These are phyloP conservation scores for Gymnopilus junonius DNA, from an alignment of 768 basidiomycete genomes.

Conservation along the genomic window DNA sequence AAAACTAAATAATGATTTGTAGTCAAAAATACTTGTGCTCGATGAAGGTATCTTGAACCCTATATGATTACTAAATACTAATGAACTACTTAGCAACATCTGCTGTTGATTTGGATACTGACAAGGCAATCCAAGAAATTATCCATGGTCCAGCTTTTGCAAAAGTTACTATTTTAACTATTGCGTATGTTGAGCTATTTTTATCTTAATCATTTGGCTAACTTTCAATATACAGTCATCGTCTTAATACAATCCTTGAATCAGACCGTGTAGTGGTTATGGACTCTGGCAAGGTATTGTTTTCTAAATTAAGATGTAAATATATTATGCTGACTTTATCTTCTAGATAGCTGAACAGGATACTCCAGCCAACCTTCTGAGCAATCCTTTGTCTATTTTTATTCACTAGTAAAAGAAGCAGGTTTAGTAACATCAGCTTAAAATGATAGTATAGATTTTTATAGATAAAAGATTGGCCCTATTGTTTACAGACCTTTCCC, in stretches of 20 bases:
- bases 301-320: background rate
- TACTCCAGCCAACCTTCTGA: slow-evolving; percentile 64
- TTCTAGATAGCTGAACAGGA: slow-evolving; percentile 79
- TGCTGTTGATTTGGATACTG: slow-evolving; percentile 90
- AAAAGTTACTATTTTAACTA: slow-evolving; percentile 83
- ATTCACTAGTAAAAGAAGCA: slow-evolving; percentile 67
- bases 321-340: background rate
- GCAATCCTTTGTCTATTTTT: slow-evolving; percentile 61
- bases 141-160: slow-evolving; percentile 80
- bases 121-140: slow-evolving; percentile 86
- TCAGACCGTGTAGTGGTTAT: slow-evolving; percentile 85
- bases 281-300: slow-evolving; percentile 68
- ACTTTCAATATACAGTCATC: slow-evolving; percentile 52
- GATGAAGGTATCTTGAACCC: slow-evolving; percentile 70
- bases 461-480: background rate
- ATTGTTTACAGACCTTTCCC: too few relatives aligned
- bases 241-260: slow-evolving; percentile 83
- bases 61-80: background rate
- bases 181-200: slow-evolving; percentile 60
- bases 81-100: slow-evolving; percentile 64
- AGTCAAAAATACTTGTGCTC: slow-evolving; percentile 89
- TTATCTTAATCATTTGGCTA: background rate
- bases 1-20: background rate
- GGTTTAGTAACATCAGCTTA: slow-evolving; percentile 40
- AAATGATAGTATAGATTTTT: background rate